Base-by-base conservation (phyloP, 2,329 filamentous ascomycete genomes). In the Xylaria multiplex region DNA sequence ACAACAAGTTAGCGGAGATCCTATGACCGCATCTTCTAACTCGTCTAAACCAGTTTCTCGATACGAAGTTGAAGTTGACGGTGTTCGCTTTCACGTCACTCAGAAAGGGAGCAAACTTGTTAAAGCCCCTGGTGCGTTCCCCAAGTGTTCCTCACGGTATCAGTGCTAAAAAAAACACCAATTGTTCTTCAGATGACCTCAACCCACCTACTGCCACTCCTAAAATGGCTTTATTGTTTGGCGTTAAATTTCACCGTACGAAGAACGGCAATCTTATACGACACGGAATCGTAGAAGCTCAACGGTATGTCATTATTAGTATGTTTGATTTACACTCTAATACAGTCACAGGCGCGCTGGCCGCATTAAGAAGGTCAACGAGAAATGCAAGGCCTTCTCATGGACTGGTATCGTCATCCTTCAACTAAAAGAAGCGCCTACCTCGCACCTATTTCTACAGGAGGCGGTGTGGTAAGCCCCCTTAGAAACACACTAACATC, bases 251-350 rank as follows among this genome's bases (percentile, higher is more conserved):
- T 76, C 86, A 93, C 73, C 88, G 93, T 71, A 97, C 92, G 79
- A 96, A 95, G 77, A 91, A 90, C 72, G 93, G 93, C 68, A 97
- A 97, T 72, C 86, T 97, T 30, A 91, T 94, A 75, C 90, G 93
- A 62, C 86, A 91, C 74, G 89, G 91, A 69, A 84, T 93, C 62
- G 86, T 95, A 66, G 89, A 90, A 77, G 89, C 89, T 69, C 91
- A 92, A 78, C 90, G 88, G 92, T 95, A 88, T 80, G 89, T 85
- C 57, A 14, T 35, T 64, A 62, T 71, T 65, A 59, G 53, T 65
- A 43, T 24, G 7, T 54, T 57, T 27, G 64, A 62, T 64, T 66
- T 73, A 75, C 54, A 71, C 71, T 74, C 84, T 87, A 76, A 82
- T 77, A 69, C 14, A 3, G 43, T 57, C n/a, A 42, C 74, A 87